Evolutionary conservation across 495 filamentous ascomycete genomes (phyloP), one percentile per base, ranked within the genome.

Genomic region (Lasiosphaeria hispida): DNA sequence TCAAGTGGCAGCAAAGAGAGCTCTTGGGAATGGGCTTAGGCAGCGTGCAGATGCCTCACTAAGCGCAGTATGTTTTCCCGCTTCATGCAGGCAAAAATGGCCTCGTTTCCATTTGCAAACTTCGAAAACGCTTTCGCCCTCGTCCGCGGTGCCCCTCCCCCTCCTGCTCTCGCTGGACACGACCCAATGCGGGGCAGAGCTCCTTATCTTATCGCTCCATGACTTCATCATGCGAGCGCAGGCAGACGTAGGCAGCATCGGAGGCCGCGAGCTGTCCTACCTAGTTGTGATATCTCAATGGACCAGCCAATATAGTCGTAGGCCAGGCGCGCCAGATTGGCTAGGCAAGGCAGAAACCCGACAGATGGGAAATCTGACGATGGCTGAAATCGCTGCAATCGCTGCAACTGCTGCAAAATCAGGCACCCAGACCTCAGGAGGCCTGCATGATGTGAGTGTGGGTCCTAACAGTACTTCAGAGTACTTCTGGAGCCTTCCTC

Each of bases 161-260:
- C 48, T 43, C 19, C 17, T 45, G 57, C 41, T 57, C 52, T 40
- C 13, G 1, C 23, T 45, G 23, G 23, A 30, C 15, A 37, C 10
- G 41, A 15, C 10, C 10, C 9, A 53, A 10, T 64, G 65, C 63
- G 67, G 65, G 67, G 65, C 64, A 65, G 18, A 36, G 17, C 14
- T 17, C 15, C 55, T 70, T 69, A 70, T 67, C 68, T 70, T 70
- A 70, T 70, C 68, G 63, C 47, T 51, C 39, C 41, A 66, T 70
- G 68, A 70, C 68, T 62, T 70, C 63, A 70, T 65, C 37, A 36
- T 39, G 53, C 43, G 33, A 19, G 19, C 33, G 34, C 10, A 7
- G 34, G 17, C 19, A 7, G 15, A 13, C 13, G 10, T 36, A 43
- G 40, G 38, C 39, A 33, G 39, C 10, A 7, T 1, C 18, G 9